phyloP scores from a whole-genome alignment of 352 stramenopile genomes.

The Chrysophaeum taylorii region DNA sequence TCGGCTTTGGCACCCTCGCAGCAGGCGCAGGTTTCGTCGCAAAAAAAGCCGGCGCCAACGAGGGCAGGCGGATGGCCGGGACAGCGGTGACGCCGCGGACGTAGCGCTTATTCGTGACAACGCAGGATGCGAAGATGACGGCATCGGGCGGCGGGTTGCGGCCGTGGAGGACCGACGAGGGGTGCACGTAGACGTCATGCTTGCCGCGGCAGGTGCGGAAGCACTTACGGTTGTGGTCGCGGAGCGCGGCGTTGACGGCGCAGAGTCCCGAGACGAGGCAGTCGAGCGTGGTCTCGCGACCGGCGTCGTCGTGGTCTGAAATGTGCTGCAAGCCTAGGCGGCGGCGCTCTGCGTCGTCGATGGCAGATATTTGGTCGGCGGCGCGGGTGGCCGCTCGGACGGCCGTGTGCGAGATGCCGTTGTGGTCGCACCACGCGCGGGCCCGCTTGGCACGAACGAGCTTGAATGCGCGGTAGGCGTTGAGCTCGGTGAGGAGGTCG shows the following conservation, averaged over 20 bases:
- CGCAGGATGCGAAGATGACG: conserved; percentile 68
- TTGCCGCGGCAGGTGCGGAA: background rate
- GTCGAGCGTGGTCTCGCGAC: background rate
- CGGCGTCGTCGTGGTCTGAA: background rate
- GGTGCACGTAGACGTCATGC: conserved; percentile 39
- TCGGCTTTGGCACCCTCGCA: too few species aligned
- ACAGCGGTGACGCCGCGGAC: conserved; percentile 65
- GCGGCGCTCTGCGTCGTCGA: background rate
- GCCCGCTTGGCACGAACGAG: too few species aligned
- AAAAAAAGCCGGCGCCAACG: background rate
- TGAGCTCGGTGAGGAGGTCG: background rate
- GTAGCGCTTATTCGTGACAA: conserved; percentile 74
- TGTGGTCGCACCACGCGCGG: background rate
- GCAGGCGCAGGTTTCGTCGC: too few species aligned
- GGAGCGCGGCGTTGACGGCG: background rate
- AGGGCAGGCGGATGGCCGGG: conserved; percentile 25
- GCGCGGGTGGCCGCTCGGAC: background rate
- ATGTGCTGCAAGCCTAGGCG: background rate
- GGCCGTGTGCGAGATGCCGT: background rate
- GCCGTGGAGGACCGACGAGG: conserved; percentile 67
- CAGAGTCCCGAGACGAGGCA: background rate
- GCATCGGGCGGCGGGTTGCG: conserved; percentile 66
- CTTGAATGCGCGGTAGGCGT: background rate
- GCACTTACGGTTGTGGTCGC: background rate
- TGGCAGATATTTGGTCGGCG: background rate